phyloP scores from a whole-genome alignment of 1,139 yeast species.

The Candida anutae region DNA sequence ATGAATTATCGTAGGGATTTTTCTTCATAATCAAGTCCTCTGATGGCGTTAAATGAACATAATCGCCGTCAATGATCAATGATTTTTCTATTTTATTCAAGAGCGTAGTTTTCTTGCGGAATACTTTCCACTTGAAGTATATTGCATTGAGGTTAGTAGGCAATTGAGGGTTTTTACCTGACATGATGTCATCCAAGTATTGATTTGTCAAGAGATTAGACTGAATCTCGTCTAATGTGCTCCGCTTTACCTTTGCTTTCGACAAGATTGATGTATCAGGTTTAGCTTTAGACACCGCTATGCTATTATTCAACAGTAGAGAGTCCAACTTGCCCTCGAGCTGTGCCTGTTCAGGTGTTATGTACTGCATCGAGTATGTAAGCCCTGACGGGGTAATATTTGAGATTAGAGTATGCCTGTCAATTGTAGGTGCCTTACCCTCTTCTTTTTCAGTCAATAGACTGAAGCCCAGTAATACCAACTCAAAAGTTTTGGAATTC shows the following conservation, averaged over 20 bases:
- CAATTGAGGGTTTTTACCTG: slow-evolving; percentile 24
- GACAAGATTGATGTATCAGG: slow-evolving; percentile 1
- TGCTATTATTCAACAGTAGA: slow-evolving; percentile 2
- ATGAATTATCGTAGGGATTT: slow-evolving; percentile 32
- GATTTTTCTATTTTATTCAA: slow-evolving; percentile 76
- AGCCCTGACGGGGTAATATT: slow-evolving; percentile 22
- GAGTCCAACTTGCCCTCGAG: slow-evolving; percentile 15
- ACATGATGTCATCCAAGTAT: slow-evolving; percentile 30
- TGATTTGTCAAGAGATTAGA: slow-evolving; percentile 12
- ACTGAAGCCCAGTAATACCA: background rate
- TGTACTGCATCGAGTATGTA: slow-evolving; percentile 13
- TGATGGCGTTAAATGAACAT: slow-evolving; percentile 81
- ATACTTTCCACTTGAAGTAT: slow-evolving; percentile 61
- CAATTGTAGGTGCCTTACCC: background rate
- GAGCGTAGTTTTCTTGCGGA: slow-evolving; percentile 84
- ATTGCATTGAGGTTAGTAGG: slow-evolving; percentile 33
- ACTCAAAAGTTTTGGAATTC: slow-evolving; percentile 1
- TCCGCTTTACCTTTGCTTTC: slow-evolving; percentile 1
- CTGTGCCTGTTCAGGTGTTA: slow-evolving; percentile 20
- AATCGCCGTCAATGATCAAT: slow-evolving; percentile 87
- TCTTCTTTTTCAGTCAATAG: background rate
- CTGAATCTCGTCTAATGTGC: slow-evolving; percentile 3
- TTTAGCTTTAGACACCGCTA: slow-evolving; percentile 3
- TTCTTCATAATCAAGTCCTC: slow-evolving; percentile 48
- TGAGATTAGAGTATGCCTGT: slow-evolving; percentile 4